A percentile compares a stretch with the other conserved stretches of the same genome.
phyloP scores from a whole-genome alignment of 148 eudicot species.

The Rhododendron mucronatum region DNA sequence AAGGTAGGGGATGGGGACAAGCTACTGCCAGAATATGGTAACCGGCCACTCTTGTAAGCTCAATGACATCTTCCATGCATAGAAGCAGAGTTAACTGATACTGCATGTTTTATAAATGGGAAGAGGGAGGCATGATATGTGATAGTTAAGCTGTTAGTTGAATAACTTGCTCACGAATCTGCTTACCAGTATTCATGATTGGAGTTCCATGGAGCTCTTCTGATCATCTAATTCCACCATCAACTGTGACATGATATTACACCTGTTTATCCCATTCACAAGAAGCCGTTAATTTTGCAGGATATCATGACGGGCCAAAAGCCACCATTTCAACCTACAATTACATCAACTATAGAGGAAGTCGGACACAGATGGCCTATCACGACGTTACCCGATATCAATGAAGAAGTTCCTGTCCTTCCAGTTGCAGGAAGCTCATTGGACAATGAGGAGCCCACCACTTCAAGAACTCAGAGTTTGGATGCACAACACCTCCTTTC shows the following conservation, averaged over 20 bases:
- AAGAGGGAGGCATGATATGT: not conserved
- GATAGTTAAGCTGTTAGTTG: not conserved
- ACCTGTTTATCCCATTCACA: not conserved
- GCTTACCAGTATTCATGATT: not conserved
- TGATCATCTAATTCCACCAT: not conserved
- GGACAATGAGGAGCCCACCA: conserved; percentile 42
- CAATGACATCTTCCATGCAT: not conserved
- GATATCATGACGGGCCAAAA: conserved; percentile 15
- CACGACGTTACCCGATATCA: conserved; percentile 39
- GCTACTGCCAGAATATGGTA: not conserved
- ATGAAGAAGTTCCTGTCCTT: conserved; percentile 38
- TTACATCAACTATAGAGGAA: conserved; percentile 28
- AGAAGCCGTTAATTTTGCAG: conserved; percentile 20
- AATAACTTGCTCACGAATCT: not conserved
- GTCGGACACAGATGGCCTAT: conserved; percentile 21
- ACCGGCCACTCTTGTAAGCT: not conserved
- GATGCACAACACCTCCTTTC: conserved; percentile 51
- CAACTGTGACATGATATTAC: not conserved
- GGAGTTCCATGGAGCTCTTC: not conserved
- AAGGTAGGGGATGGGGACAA: not conserved
- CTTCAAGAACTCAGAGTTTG: conserved; percentile 74
- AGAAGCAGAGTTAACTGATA: not conserved
- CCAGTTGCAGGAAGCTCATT: conserved; percentile 38
- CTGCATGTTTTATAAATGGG: not conserved
- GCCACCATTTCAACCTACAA: conserved; percentile 10